Evolutionary conservation across 1,284 basidiomycete species (phyloP), one percentile per base, ranked within the genome.

Genomic region (Ceratobasidium sp.): DNA sequence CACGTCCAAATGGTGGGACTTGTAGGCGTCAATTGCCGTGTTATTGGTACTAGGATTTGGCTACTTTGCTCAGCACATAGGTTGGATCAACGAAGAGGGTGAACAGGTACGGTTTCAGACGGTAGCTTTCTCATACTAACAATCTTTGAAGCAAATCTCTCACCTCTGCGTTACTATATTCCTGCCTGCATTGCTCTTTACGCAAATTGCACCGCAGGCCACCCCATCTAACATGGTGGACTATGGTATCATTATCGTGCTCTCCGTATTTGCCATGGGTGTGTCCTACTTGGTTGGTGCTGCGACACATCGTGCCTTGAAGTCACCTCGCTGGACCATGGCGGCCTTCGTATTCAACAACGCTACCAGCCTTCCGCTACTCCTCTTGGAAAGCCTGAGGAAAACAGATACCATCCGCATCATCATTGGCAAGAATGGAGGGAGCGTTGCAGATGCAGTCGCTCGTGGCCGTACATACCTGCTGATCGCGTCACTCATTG

Each of bases 281-380:
- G 38, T 67, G 20, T 67, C 64, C 1, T 67, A 67, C 38, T 17
- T 67, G 6, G 64, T 47, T 34, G 64, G 52, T 15, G 12, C 35
- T 47, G 27, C 45, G 10, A 32, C 40, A 25, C 64, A 40, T 10
- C 52, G 40, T 13, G 13, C n/a, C 8, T 13, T 55, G 32, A 55
- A 67, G 34, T 25, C 38, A 35, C 69, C 69, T 5, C 31, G 50
- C 43, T 70, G 69, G 69, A 42, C 69, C 17, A 27, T 45, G 27
- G 53, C 54, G 12, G 69, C 69, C 3, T 64, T 67, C 20, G 42
- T 65, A 10, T 70, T 70, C 45, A 55, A 70, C 43, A 70, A 70
- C 45, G 55, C 69, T 25, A 67, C 53, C 12, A 65, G 60, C 29
- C 60, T 70, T 7, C 69, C 69, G 1, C 22, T 70, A 4, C 62